These are phyloP conservation scores for Auricularia cornea DNA, from an alignment of 768 basidiomycete species.

Conservation along the genomic window DNA sequence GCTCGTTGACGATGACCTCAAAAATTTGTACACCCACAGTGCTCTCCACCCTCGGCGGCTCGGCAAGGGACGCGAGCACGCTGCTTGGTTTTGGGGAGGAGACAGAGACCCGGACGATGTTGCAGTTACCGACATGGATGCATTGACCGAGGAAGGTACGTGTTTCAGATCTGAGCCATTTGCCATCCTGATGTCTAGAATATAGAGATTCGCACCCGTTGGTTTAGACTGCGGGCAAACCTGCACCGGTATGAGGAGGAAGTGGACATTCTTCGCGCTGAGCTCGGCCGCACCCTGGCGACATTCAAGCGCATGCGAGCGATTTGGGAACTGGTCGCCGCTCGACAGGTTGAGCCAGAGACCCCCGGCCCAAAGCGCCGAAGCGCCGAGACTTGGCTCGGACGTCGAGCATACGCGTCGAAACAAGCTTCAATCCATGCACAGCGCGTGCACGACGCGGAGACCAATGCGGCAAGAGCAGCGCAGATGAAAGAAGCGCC, in stretches of 20 bases:
- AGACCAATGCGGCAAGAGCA: neutral
- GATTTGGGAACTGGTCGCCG: neutral
- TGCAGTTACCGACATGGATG: neutral
- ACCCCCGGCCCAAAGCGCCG: neutral
- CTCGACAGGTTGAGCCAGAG: too few relatives aligned
- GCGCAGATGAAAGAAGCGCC: neutral
- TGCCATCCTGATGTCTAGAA: slow-evolving; percentile 27
- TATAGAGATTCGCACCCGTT: slow-evolving; percentile 13
- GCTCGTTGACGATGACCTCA: too few relatives aligned
- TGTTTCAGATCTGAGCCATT: slow-evolving; percentile 18
- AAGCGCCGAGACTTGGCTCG: neutral
- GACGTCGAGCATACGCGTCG: slow-evolving; percentile 3
- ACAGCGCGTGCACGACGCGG: neutral
- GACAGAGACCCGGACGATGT: slow-evolving; percentile 6
- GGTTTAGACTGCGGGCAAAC: slow-evolving; percentile 9
- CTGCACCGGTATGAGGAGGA: slow-evolving; percentile 11
- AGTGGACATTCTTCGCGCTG: slow-evolving; percentile 13
- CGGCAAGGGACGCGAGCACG: neutral
- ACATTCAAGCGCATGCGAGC: neutral
- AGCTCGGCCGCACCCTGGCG: slow-evolving; percentile 1
- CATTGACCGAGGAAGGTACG: slow-evolving; percentile 6
- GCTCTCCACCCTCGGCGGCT: too few relatives aligned
- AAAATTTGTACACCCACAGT: too few relatives aligned
- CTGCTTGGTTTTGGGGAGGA: neutral
- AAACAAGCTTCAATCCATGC: slow-evolving; percentile 7